Base-by-base conservation (phyloP, 257 asterid genomes). In the Penstemon newberryi region DNA sequence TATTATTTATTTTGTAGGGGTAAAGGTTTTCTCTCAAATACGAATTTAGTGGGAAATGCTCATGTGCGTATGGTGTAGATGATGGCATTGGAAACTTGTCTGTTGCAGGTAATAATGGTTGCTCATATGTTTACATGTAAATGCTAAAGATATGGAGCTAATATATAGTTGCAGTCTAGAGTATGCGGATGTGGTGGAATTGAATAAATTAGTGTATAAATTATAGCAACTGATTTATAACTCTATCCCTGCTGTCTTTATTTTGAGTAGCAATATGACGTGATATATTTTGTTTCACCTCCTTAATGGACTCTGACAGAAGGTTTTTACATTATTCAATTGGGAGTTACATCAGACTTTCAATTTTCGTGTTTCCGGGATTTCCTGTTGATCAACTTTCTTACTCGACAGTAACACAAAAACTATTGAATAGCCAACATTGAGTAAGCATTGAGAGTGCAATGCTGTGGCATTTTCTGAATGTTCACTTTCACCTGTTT, bases 71-170 rank as follows among this genome's bases (percentile, higher is more conserved):
- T 51, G 73, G 77, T 62, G 69, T 81, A 77, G 79, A 75, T 58
- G 77, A 87, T 87, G 95, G 91, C 82, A 9, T 75, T 78, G 70
- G 78, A 85, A 6, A 85, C 84, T 67, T 65, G 68, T 83, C 87
- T 75, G 63, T 73, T 79, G 81, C 89, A 83, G 91, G 89, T 85
- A 78, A 42, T 52, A 58, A 19, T 51, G 56, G 33, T 33, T 61
- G 58, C 70, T 13, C n/a, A 3, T 43, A 13, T 70, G 37, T 37
- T 77, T 70, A 6, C 18, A 60, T 59, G 39, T 67, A 37, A n/a
- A 39, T 57, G 56, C 25, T 63, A 58, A 68, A 10, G 45, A 7
- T 38, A 44, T 51, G 7, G 75, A 65, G 70, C 60, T 69, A 19
- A 8, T 65, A 15, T 18, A 12, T 56, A 9, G 12, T 18, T 50